These are phyloP conservation scores for Trichoderma brevicompactum DNA, from an alignment of 2,329 filamentous ascomycete species.

Conservation along the genomic window DNA sequence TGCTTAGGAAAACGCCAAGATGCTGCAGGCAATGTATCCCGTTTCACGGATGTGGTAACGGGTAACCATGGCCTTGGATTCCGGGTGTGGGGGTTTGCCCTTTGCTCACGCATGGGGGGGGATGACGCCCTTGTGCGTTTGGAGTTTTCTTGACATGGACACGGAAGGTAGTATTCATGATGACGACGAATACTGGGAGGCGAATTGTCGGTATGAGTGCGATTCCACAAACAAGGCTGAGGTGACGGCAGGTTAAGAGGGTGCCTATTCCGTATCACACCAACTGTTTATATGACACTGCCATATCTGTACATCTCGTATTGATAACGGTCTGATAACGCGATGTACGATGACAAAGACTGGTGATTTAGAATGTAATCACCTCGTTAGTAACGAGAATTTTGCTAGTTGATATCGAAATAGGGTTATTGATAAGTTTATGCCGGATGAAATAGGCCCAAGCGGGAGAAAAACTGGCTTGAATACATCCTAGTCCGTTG, in stretches of 20 bases:
- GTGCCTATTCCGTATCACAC: not conserved
- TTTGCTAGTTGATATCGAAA: not conserved
- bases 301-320: not conserved
- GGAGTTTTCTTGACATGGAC: not conserved
- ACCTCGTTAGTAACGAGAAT: not conserved
- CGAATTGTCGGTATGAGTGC: not conserved
- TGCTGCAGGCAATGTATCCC: constrained; percentile 20
- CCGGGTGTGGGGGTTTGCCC: constrained; percentile 25
- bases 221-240: constrained; percentile 8
- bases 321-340: not conserved
- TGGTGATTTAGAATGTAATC: not conserved
- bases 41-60: constrained; percentile 26
- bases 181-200: not conserved
- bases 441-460: not conserved
- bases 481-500: not conserved
- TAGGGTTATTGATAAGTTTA: not conserved
- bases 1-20: constrained; percentile 4
- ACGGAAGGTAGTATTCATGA: constrained; percentile 12
- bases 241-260: not conserved
- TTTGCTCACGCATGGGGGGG: constrained; percentile 2
- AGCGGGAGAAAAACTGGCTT: no score
- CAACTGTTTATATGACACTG: not conserved
- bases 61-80: constrained; percentile 26
- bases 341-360: not conserved
- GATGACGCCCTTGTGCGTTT: not conserved